Evolutionary conservation across 345 rosid species (phyloP).

Genomic region (Nasturtium officinale): DNA sequence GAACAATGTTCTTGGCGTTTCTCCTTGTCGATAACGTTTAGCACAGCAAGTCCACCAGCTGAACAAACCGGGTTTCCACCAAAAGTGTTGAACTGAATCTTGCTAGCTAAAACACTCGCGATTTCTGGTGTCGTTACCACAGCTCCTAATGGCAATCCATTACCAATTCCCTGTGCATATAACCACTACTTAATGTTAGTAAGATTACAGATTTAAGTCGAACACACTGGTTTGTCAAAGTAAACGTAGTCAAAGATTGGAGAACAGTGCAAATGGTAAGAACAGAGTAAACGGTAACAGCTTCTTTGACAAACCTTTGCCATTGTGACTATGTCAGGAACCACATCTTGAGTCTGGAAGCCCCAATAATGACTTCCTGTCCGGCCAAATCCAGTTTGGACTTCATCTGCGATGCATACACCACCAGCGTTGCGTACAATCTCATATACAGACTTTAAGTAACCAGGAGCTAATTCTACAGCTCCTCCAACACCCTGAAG

Average conservation of each 20-base stretch:
- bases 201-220: neutral
- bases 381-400: conserved; percentile 93
- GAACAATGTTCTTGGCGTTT: conserved; percentile 86
- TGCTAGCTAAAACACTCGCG: conserved; percentile 81
- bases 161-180: conserved; percentile 73
- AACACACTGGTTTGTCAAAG: neutral
- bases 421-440: conserved; percentile 86
- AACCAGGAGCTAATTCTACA: conserved; percentile 95
- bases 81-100: conserved; percentile 86
- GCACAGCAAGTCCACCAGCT: conserved; percentile 93
- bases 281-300: neutral
- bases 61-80: conserved; percentile 99
- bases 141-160: conserved; percentile 93
- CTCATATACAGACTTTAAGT: conserved; percentile 76
- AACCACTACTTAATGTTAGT: neutral
- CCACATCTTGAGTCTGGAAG: conserved; percentile 85
- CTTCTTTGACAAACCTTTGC: conserved; percentile 67
- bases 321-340: conserved; percentile 97
- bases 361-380: conserved; percentile 98
- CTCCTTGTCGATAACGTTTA: conserved; percentile 87
- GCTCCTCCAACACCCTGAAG: conserved; percentile 94
- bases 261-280: conserved; percentile 9
- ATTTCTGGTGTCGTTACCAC: conserved; percentile 97
- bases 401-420: conserved; percentile 94
- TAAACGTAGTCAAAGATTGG: neutral